Evolutionary conservation across 805 yeast genomes (phyloP), one percentile per base, ranked within the genome.

Genomic region (Spathaspora boniae): DNA sequence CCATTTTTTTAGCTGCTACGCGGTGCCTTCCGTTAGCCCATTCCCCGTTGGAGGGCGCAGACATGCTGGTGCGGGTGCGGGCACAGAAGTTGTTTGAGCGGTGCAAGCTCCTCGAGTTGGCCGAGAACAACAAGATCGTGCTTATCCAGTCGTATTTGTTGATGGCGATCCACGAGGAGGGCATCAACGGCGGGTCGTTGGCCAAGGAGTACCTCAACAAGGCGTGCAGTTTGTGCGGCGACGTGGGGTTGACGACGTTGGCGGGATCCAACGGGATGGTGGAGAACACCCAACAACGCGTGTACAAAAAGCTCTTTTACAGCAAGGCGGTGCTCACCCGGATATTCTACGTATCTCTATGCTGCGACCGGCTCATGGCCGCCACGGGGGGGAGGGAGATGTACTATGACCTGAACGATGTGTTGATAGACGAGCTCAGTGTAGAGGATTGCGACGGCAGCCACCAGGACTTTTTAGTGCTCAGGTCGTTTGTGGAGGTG

Each of bases 361-460:
- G 36, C 15, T 32, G 36, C 21, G 36, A 32, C 21, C 18, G 36
- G 14, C 11, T 32, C 17, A 30, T 24, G 4, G 33, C 36, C 2
- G 36, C 36, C 14, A 32, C 36, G 4, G 18, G 32, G 17, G 36
- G 36, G 3, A 21, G 36, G 21, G 36, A 32, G 27, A 32, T 32
- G 36, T 32, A 32, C 21, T 32, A 11, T 17, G 18, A 24, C 16
- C 16, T 12, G 11, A 22, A 24, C 11, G 36, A 32, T 32, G 6
- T 32, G 11, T 12, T 32, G 8, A 32, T 32, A 9, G 36, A 32
- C 16, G 36, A 32, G 2, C n/a, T 32, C 8, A 9, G 5, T 4
- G 2, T 32, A 4, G 22, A 32, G 4, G 36, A 32, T 17, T 32
- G 17, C 26, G 26, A 32, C 20, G 25, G n/a, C n/a, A 11, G 11